These are phyloP conservation scores for Udeniomyces megalosporus DNA, from an alignment of 768 basidiomycete species.

Conservation along the genomic window DNA sequence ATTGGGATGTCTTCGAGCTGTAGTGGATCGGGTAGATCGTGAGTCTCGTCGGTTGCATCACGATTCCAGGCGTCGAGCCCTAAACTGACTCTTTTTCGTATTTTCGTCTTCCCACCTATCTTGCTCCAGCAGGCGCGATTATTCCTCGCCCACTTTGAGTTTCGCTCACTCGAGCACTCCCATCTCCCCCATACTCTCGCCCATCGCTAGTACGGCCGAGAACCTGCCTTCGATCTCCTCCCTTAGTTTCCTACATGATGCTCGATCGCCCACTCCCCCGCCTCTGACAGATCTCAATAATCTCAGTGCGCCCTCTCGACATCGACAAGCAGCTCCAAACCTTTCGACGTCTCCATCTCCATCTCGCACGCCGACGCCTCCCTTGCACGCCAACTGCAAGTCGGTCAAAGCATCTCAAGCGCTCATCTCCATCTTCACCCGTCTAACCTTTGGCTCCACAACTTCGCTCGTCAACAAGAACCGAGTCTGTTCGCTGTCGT, in stretches of 20 bases:
- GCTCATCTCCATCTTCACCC: constrained; percentile 32
- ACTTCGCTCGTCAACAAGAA: constrained; percentile 20
- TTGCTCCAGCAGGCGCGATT: too few relatives aligned
- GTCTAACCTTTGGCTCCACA: constrained; percentile 29
- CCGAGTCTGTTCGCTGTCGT: constrained; percentile 27
- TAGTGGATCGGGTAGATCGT: background rate
- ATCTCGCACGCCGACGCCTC: background rate
- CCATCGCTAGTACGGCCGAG: background rate
- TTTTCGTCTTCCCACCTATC: too few relatives aligned
- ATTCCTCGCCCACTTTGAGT: too few relatives aligned
- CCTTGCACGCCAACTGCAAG: constrained; percentile 10
- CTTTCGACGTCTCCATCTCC: background rate
- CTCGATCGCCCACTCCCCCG: constrained; percentile 1
- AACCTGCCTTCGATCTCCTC: background rate
- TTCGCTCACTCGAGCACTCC: too few relatives aligned
- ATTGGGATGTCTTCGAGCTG: constrained; percentile 19
- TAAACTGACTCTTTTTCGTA: too few relatives aligned
- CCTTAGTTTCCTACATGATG: background rate
- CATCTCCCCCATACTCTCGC: background rate
- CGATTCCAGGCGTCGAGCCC: too few relatives aligned
- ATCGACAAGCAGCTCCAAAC: background rate
- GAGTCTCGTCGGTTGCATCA: background rate
- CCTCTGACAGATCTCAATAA: background rate
- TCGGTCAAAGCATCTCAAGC: constrained; percentile 18
- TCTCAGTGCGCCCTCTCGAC: background rate